Percentiles rank a stretch among this genome's conserved stretches.
Evolutionary conservation across 139 green algal genomes (phyloP).

Genomic region (Auxenochlorella pyrenoidosa): DNA sequence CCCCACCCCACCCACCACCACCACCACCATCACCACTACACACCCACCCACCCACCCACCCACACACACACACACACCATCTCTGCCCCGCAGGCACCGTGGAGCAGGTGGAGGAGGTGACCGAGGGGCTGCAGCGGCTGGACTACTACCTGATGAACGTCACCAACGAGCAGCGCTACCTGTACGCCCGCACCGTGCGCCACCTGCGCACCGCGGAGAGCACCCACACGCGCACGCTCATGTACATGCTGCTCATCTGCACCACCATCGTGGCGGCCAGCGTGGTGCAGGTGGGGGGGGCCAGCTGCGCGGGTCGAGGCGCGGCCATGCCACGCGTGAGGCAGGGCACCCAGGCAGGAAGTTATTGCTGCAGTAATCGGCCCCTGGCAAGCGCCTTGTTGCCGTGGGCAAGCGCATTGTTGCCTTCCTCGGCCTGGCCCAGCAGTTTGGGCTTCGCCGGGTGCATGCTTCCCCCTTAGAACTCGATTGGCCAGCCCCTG

Average conservation of each 20-base stretch:
- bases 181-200: slow-evolving; percentile 45
- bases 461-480: neutral
- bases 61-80: neutral
- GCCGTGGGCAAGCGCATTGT: too few relatives aligned
- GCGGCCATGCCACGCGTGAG: too few relatives aligned
- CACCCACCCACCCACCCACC: neutral
- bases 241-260: slow-evolving; percentile 50
- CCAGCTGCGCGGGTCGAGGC: too few relatives aligned
- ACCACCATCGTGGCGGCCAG: slow-evolving; percentile 34
- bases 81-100: slow-evolving; percentile 13
- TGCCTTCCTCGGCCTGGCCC: too few relatives aligned
- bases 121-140: slow-evolving; percentile 43
- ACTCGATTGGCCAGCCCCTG: neutral
- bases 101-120: slow-evolving; percentile 48
- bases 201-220: slow-evolving; percentile 50
- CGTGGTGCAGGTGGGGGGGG: slow-evolving; percentile 43
- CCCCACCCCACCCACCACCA: neutral
- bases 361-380: too few relatives aligned
- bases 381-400: too few relatives aligned
- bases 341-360: too few relatives aligned
- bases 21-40: too few relatives aligned
- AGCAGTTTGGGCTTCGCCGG: neutral
- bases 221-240: slow-evolving; percentile 42
- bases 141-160: slow-evolving; percentile 56
- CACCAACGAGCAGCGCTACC: slow-evolving; percentile 51